Base-by-base conservation (phyloP, 2,329 filamentous ascomycete species). In the Aspergillus clavatus region DNA sequence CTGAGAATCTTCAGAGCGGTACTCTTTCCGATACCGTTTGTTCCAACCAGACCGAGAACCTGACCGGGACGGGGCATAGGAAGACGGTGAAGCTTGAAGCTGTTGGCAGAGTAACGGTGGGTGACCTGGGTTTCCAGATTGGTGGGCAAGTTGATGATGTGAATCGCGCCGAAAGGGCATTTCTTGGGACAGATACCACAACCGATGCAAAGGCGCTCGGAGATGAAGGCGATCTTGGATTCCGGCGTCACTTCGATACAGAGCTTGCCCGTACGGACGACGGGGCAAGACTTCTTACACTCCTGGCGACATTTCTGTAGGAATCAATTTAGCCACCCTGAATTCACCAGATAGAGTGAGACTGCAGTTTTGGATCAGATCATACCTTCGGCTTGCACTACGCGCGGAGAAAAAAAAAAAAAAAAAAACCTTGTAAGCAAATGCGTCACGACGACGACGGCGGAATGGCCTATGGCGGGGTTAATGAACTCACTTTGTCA, bases 131-230 rank as follows among this genome's bases (percentile, higher is more conserved):
- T 94, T 72, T 98, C 93, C 71, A 98, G 86, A 74, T 98, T 98
- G 69, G 93, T 98, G 59, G 94, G 93, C 78, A 98, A 77, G 77
- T 98, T 98, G 89, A 98, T 98, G 72, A 98, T 98, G 70, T 91
- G 94, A 74, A 98, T 98, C 56, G 93, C 93, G 66, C 90, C 86
- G 72, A 98, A 98, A 12, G 93, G 93, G 71, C 93, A 98, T 72
- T 97, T 97, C 78, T 98, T 98, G 36, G 91, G 89, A 72, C 94
- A 98, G 75, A 98, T 98, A 84, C 93, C 94, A 67, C 94, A 98
- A 72, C 93, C 93, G 63, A 97, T 96, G 70, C 91, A 96, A 52
- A 96, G 82, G 54, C 82, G 83, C 72, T 98, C 93, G 56, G 91
- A 97, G 64, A 98, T 95, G 79, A 96, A 98, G 68, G 93, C 93